Evolutionary conservation across 371 early-diverging fungal species (phyloP).

Genomic region (Encephalitozoon hellem): DNA sequence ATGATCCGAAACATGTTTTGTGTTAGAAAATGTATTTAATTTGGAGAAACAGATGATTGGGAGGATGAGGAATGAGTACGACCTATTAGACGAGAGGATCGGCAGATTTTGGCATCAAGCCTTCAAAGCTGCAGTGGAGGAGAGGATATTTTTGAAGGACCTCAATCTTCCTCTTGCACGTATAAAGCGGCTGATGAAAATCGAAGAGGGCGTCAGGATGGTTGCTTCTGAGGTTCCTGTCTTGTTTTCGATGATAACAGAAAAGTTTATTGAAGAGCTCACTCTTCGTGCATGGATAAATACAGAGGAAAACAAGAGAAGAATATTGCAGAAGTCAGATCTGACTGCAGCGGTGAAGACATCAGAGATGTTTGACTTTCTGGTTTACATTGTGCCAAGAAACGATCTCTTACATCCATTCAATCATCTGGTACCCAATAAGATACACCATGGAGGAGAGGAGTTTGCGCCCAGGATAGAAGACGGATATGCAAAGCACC

Average conservation of each 20-base stretch:
- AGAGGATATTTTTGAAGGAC: slow-evolving; percentile 62
- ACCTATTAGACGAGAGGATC: slow-evolving; percentile 29
- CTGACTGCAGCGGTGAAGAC: slow-evolving; percentile 81
- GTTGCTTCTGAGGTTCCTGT: slow-evolving; percentile 71
- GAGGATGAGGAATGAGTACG: slow-evolving; percentile 1
- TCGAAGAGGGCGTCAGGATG: slow-evolving; percentile 84
- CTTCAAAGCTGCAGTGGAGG: slow-evolving; percentile 17
- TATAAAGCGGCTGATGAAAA: slow-evolving; percentile 98
- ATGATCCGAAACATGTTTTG: slow-evolving; percentile 11
- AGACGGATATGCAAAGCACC: slow-evolving; percentile 8
- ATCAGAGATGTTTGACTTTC: slow-evolving; percentile 90
- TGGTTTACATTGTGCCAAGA: slow-evolving; percentile 91
- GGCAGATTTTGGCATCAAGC: slow-evolving; percentile 32
- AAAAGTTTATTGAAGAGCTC: slow-evolving; percentile 84
- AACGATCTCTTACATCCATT: slow-evolving; percentile 62
- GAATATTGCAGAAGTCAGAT: slow-evolving; percentile 86
- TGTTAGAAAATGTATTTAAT: slow-evolving; percentile 14
- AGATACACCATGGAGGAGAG: not conserved
- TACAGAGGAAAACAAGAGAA: slow-evolving; percentile 91
- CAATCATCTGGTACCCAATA: not conserved
- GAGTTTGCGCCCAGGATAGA: not conserved
- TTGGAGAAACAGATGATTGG: not conserved
- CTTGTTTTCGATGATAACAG: slow-evolving; percentile 86
- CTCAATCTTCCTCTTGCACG: slow-evolving; percentile 89
- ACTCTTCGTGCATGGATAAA: slow-evolving; percentile 91